Evolutionary conservation across 192 early-diverging fungal species (phyloP).

Genomic region (Coemansia nantahalensis): DNA sequence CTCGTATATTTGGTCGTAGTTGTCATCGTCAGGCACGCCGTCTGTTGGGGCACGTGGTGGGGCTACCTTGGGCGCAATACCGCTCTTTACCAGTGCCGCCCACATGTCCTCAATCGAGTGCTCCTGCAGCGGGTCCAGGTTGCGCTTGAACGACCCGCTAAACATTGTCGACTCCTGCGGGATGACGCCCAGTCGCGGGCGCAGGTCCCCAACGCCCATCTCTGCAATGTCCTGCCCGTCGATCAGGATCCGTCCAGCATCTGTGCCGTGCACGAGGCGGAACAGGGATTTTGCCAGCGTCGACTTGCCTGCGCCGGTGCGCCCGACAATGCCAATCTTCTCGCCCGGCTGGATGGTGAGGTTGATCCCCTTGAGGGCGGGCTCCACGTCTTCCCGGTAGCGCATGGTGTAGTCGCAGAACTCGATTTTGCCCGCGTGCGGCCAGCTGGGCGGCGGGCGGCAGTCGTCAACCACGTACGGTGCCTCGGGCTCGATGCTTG

Average conservation of each 20-base stretch:
- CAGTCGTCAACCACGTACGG: conserved; percentile 33
- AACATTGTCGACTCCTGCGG: conserved; percentile 77
- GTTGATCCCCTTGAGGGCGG: conserved; percentile 34
- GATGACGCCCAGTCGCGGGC: conserved; percentile 58
- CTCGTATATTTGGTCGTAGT: too few species aligned
- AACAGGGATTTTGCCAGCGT: conserved; percentile 71
- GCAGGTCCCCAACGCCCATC: conserved; percentile 56
- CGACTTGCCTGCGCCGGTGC: conserved; percentile 78
- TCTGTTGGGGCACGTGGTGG: neutral
- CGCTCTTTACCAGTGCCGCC: conserved; percentile 55
- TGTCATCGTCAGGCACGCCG: neutral
- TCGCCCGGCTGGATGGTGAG: conserved; percentile 42
- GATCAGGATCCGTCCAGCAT: conserved; percentile 60
- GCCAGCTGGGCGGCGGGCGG: conserved; percentile 64
- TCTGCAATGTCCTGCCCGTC: conserved; percentile 70
- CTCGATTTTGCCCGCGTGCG: conserved; percentile 56
- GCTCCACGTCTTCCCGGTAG: conserved; percentile 54
- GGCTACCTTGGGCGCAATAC: conserved; percentile 8
- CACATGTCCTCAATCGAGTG: conserved; percentile 68
- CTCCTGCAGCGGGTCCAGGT: conserved; percentile 77
- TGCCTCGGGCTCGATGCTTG: conserved; percentile 40
- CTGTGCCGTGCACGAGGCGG: conserved; percentile 58
- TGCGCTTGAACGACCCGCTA: conserved; percentile 65
- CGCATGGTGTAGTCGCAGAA: conserved; percentile 57
- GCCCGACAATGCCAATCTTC: conserved; percentile 65